Percentiles rank a stretch among this genome's conserved stretches.
Conservation (phyloP, 75 land plant species). For the Chamaecyparis obtusa region DNA sequence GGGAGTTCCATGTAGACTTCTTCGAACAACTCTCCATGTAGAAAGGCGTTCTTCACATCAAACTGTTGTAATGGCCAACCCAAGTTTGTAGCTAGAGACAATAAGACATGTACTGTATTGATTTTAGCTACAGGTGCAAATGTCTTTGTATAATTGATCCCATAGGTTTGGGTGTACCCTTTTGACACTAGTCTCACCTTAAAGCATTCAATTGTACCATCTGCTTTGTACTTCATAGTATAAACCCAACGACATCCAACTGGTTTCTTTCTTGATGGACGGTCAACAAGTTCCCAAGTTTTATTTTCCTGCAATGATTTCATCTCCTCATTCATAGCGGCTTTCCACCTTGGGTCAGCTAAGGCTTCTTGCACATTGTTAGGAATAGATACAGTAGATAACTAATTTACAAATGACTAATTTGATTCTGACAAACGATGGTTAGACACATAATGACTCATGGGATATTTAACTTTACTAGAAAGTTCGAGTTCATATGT, state of each 20-base stretch:
- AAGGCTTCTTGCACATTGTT: too few species aligned
- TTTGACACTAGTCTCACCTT: constrained; percentile 29
- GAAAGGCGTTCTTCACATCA: constrained; percentile 13
- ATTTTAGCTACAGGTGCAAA: not conserved
- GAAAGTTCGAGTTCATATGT: too few species aligned
- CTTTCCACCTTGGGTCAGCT: too few species aligned
- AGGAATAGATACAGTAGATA: too few species aligned
- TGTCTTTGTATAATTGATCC: not conserved
- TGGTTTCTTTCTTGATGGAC: too few species aligned
- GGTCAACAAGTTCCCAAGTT: too few species aligned
- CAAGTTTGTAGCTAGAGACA: not conserved
- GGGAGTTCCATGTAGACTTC: constrained; percentile 15
- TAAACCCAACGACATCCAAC: constrained; percentile 28
- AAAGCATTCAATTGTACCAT: constrained; percentile 22
- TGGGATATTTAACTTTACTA: too few species aligned
- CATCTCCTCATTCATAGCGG: too few species aligned
- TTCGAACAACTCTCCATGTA: constrained; percentile 12
- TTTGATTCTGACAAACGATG: too few species aligned
- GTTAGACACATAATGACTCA: too few species aligned
- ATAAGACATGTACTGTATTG: not conserved
- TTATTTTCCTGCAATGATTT: too few species aligned
- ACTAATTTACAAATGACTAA: too few species aligned
- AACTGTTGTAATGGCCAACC: constrained; percentile 10
- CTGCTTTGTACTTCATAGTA: constrained; percentile 18
- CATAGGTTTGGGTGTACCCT: constrained; percentile 1